Percentiles rank a stretch among this genome's conserved stretches.
These are phyloP conservation scores for Zopfia rhizophila DNA, from an alignment of 2,329 filamentous ascomycete species.

Conservation along the genomic window DNA sequence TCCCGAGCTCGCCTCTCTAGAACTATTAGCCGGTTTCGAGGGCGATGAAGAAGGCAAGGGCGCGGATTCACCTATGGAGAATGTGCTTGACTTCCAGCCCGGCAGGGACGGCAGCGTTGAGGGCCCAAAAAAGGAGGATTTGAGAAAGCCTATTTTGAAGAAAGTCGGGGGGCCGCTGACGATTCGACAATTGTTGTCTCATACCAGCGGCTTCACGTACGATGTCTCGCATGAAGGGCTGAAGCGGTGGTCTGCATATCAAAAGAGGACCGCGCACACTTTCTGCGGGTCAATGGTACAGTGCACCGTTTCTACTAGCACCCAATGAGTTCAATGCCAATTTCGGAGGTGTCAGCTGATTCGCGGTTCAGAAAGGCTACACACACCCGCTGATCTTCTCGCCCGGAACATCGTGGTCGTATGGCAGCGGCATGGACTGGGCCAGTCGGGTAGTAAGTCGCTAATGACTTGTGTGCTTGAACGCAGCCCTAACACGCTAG, in stretches of 20 bases:
- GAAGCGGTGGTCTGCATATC: slow-evolving; percentile 20
- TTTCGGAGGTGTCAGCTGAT: no score
- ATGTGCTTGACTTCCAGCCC: no score
- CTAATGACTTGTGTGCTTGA: no score
- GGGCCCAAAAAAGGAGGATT: no score
- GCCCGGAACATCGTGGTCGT: slow-evolving; percentile 17
- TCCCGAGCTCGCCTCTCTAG: slow-evolving; percentile 14
- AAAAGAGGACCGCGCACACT: slow-evolving; percentile 11
- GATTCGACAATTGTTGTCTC: slow-evolving; percentile 19
- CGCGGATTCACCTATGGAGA: no score
- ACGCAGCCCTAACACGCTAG: no score
- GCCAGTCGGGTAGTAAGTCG: slow-evolving; percentile 15
- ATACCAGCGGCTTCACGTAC: slow-evolving; percentile 21
- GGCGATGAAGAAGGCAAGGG: slow-evolving; percentile 3
- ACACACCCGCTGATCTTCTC: slow-evolving; percentile 15
- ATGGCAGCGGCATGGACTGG: slow-evolving; percentile 19
- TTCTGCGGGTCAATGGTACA: slow-evolving; percentile 14
- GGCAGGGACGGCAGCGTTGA: no score
- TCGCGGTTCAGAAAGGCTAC: slow-evolving; percentile 9
- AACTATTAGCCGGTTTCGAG: slow-evolving; percentile 16
- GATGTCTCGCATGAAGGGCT: slow-evolving; percentile 14
- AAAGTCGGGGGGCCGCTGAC: slow-evolving; percentile 10
- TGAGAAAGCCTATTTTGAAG: slow-evolving; percentile 16
- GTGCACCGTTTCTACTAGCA: no score
- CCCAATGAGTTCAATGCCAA: no score